These are phyloP conservation scores for Fusarium sp. DNA, from an alignment of 2,329 filamentous ascomycete species.

Conservation along the genomic window DNA sequence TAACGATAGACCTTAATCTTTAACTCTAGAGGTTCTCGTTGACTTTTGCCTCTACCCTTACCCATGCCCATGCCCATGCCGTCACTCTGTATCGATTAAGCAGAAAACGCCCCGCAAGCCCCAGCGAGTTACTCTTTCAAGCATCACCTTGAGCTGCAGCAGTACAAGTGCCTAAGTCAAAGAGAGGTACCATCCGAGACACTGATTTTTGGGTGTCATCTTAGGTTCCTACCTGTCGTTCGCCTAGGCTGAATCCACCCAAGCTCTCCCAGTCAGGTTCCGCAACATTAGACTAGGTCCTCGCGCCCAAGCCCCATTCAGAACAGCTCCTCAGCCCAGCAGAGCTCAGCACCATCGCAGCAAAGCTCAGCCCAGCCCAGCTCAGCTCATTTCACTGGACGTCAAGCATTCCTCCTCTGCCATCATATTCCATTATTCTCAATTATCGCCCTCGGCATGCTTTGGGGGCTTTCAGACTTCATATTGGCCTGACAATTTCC, in stretches of 20 bases:
- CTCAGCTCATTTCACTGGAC: conserved; percentile 42
- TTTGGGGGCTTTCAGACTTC: conserved; percentile 23
- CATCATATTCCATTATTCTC: conserved; percentile 39
- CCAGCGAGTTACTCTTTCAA: conserved; percentile 22
- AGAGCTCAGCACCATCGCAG: conserved; percentile 20
- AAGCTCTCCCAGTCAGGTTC: conserved; percentile 23
- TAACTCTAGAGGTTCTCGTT: conserved; percentile 24
- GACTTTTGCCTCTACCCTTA: conserved; percentile 27
- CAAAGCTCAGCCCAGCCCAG: conserved; percentile 31
- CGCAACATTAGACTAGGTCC: conserved; percentile 12
- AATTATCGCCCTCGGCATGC: conserved; percentile 24
- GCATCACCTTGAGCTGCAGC: not conserved
- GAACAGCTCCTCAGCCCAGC: conserved; percentile 29
- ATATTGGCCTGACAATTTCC: conserved; percentile 27
- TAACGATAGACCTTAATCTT: conserved; percentile 22
- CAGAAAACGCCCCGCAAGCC: conserved; percentile 39
- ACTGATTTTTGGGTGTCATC: conserved; percentile 31
- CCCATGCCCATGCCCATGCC: conserved; percentile 38
- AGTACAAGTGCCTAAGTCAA: conserved; percentile 21
- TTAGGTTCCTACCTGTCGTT: conserved; percentile 31
- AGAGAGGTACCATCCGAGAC: conserved; percentile 27
- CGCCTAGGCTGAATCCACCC: conserved; percentile 19
- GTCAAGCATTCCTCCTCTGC: conserved; percentile 41
- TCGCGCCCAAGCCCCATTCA: conserved; percentile 31
- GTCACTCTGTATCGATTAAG: conserved; percentile 39